Evolutionary conservation across 352 stramenopile genomes (phyloP).

Genomic region (Phytopythium delawarense): DNA sequence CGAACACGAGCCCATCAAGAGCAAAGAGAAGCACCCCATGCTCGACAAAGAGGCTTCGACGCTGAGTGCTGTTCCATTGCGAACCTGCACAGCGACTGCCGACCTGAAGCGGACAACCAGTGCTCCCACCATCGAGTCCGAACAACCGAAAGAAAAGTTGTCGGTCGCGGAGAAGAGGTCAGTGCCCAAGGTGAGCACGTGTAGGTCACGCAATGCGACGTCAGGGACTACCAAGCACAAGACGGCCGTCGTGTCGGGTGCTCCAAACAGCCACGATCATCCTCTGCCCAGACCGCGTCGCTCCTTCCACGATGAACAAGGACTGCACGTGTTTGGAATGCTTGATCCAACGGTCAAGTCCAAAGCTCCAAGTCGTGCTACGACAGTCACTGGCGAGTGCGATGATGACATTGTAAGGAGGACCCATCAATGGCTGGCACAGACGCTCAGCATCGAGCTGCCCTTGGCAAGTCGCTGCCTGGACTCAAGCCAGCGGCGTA

Average conservation of each 20-base stretch:
- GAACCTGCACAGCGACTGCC: not conserved
- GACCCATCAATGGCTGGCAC: conserved; percentile 9
- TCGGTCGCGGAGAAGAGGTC: not conserved
- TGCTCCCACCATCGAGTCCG: not conserved
- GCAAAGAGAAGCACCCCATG: not conserved
- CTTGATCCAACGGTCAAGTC: conserved; percentile 21
- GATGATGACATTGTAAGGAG: not conserved
- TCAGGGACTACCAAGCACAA: not conserved
- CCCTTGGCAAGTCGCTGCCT: not conserved
- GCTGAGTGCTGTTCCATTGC: not conserved
- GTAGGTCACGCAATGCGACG: not conserved
- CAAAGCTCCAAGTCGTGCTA: not conserved
- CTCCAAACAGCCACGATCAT: not conserved
- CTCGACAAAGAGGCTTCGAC: too few species aligned
- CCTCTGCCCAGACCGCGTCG: not conserved
- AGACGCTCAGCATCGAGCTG: conserved; percentile 12
- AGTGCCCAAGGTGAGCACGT: not conserved
- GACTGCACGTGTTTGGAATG: conserved; percentile 36
- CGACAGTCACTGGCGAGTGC: not conserved
- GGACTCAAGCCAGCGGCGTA: not conserved
- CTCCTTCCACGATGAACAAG: conserved; percentile 1
- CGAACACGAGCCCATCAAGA: not conserved
- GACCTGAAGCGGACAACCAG: not conserved
- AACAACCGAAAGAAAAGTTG: not conserved
- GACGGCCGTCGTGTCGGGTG: too few species aligned